These are phyloP conservation scores for Verticillium alfalfae DNA, from an alignment of 2,329 filamentous ascomycete species.

Conservation along the genomic window DNA sequence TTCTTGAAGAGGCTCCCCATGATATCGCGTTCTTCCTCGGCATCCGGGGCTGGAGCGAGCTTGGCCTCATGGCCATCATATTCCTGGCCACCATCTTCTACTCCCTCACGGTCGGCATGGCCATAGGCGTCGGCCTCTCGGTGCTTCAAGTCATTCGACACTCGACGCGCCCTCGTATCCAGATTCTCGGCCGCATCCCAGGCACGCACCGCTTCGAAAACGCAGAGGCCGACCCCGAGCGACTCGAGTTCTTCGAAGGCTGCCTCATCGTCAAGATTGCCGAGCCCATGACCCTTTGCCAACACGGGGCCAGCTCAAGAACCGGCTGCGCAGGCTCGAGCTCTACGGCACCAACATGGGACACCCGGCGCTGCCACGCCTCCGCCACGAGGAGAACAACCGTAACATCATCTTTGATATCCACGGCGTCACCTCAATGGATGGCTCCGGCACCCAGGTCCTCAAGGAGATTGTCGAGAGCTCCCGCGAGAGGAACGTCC, in stretches of 20 bases:
- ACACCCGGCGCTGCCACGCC: constrained; percentile 80
- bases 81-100: constrained; percentile 92
- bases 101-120: constrained; percentile 88
- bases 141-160: constrained; percentile 86
- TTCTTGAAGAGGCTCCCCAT: constrained; percentile 92
- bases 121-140: constrained; percentile 86
- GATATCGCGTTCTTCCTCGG: constrained; percentile 85
- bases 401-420: constrained; percentile 95
- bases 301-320: constrained; percentile 89
- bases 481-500: constrained; percentile 72
- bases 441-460: constrained; percentile 90
- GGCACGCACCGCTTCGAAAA: constrained; percentile 83
- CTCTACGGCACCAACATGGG: constrained; percentile 81
- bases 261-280: constrained; percentile 97
- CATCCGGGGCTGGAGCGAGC: constrained; percentile 80
- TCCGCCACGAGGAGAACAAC: constrained; percentile 75
- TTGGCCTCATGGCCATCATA: constrained; percentile 83
- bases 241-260: constrained; percentile 83
- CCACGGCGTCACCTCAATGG: constrained; percentile 91
- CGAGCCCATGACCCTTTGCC: constrained; percentile 91
- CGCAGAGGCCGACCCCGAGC: constrained; percentile 66
- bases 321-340: constrained; percentile 75
- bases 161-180: constrained; percentile 86
- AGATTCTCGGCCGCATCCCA: constrained; percentile 86
- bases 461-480: constrained; percentile 79